Percentiles rank a stretch among this genome's conserved stretches.
Evolutionary conservation across 2,329 filamentous ascomycete genomes (phyloP).

Genomic region (Claviceps sorghi): DNA sequence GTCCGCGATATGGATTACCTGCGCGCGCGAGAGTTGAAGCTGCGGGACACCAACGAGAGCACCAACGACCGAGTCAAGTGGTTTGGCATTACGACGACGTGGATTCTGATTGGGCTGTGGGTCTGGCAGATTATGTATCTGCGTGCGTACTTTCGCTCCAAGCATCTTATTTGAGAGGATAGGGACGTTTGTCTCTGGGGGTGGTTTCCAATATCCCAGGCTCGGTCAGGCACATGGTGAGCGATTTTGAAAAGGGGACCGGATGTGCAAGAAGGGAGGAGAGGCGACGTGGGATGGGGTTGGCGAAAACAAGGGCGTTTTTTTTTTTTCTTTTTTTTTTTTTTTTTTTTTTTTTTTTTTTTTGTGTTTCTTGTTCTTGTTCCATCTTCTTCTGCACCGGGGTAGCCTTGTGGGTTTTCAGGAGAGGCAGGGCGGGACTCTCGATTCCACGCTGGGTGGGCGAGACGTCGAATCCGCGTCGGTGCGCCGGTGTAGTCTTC

Average conservation of each 20-base stretch:
- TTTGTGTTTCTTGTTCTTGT: background rate
- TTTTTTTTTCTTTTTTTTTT: background rate
- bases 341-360: background rate
- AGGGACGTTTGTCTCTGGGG: conserved; percentile 5
- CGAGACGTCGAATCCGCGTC: too few species aligned
- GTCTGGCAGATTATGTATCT: conserved; percentile 97
- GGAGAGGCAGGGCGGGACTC: background rate
- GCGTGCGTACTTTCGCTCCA: conserved; percentile 79
- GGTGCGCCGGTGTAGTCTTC: too few species aligned
- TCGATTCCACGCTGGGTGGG: background rate
- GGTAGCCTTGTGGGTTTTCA: background rate
- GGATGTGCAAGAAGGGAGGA: background rate
- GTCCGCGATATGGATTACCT: conserved; percentile 96
- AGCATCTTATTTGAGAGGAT: conserved; percentile 23
- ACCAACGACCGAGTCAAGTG: conserved; percentile 98
- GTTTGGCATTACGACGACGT: conserved; percentile 91
- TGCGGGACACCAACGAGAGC: conserved; percentile 98
- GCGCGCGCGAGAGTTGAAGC: conserved; percentile 74
- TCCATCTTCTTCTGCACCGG: background rate
- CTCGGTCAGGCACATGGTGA: background rate
- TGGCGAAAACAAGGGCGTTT: background rate
- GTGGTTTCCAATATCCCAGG: background rate
- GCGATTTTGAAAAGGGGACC: background rate
- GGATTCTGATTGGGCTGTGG: conserved; percentile 75
- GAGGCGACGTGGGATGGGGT: background rate